These are phyloP conservation scores for Francoa sonchifolia DNA, from an alignment of 441 rosid genomes.

Conservation along the genomic window DNA sequence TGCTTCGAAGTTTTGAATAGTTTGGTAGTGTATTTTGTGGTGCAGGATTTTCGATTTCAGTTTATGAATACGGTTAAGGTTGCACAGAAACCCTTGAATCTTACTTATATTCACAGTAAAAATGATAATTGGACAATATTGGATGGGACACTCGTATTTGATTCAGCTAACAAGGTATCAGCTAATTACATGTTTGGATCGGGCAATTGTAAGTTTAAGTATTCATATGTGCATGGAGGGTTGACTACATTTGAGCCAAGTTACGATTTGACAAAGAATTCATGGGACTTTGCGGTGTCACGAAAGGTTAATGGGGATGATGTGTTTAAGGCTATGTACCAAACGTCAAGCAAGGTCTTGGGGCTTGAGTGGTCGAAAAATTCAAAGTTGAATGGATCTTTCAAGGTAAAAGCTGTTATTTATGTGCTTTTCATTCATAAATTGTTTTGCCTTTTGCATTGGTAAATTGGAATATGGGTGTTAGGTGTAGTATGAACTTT, in stretches of 20 bases:
- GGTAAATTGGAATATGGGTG: background rate
- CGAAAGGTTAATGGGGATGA: constrained; percentile 50
- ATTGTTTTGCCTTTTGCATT: background rate
- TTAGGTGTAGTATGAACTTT: background rate
- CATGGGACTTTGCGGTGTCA: constrained; percentile 79
- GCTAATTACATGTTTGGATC: constrained; percentile 72
- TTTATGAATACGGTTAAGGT: constrained; percentile 72
- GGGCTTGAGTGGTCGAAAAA: constrained; percentile 73
- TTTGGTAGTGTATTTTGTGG: background rate
- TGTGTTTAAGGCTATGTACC: constrained; percentile 55
- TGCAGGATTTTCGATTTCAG: constrained; percentile 89
- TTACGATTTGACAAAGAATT: constrained; percentile 61
- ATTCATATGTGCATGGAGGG: constrained; percentile 53
- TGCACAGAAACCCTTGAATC: constrained; percentile 70
- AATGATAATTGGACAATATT: constrained; percentile 56
- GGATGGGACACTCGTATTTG: constrained; percentile 53
- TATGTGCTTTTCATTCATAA: too few species aligned
- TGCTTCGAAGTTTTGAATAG: background rate
- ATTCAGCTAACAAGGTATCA: constrained; percentile 70
- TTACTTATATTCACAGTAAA: constrained; percentile 75
- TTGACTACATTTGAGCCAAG: constrained; percentile 63
- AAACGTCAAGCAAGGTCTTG: constrained; percentile 42
- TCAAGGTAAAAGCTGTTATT: constrained; percentile 37
- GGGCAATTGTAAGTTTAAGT: constrained; percentile 72
- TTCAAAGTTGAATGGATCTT: constrained; percentile 39